phyloP scores from a whole-genome alignment of 305 asterid genomes.

The Plantago rigida region DNA sequence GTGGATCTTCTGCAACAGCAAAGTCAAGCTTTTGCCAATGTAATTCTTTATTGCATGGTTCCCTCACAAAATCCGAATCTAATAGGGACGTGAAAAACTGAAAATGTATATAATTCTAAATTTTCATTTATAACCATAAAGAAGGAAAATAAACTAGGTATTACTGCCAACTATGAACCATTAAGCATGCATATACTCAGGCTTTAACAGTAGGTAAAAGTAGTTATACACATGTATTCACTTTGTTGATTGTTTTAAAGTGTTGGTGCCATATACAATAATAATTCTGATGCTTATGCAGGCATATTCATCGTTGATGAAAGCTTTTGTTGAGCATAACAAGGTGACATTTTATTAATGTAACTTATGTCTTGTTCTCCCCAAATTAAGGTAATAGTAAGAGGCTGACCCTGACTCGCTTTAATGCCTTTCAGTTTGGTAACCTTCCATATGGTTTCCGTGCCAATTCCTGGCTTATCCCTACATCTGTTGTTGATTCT shows the following conservation, averaged over 20 bases:
- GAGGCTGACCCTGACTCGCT: slow-evolving; percentile 26
- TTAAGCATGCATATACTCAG: too few relatives aligned
- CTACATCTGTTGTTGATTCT: slow-evolving; percentile 58
- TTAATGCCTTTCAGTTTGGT: slow-evolving; percentile 64
- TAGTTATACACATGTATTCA: background rate
- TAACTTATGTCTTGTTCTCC: slow-evolving; percentile 9
- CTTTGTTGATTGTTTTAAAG: background rate
- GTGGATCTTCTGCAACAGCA: slow-evolving; percentile 99
- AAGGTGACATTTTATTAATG: slow-evolving; percentile 50
- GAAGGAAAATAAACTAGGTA: background rate
- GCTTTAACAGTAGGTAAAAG: background rate
- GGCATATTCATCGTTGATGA: slow-evolving; percentile 87
- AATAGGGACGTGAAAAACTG: too few relatives aligned
- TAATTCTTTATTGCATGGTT: slow-evolving; percentile 32
- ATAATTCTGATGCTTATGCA: slow-evolving; percentile 31
- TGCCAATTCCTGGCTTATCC: slow-evolving; percentile 92
- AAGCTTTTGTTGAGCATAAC: slow-evolving; percentile 83
- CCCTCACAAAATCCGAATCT: background rate
- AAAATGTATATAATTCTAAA: too few relatives aligned
- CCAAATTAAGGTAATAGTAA: slow-evolving; percentile 21
- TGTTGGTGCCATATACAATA: too few relatives aligned
- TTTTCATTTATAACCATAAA: too few relatives aligned
- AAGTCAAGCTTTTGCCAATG: slow-evolving; percentile 94
- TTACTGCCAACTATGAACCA: too few relatives aligned
- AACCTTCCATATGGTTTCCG: slow-evolving; percentile 99